phyloP scores from a whole-genome alignment of 805 yeast species.

The Saccharomycopsis guyanensis region DNA sequence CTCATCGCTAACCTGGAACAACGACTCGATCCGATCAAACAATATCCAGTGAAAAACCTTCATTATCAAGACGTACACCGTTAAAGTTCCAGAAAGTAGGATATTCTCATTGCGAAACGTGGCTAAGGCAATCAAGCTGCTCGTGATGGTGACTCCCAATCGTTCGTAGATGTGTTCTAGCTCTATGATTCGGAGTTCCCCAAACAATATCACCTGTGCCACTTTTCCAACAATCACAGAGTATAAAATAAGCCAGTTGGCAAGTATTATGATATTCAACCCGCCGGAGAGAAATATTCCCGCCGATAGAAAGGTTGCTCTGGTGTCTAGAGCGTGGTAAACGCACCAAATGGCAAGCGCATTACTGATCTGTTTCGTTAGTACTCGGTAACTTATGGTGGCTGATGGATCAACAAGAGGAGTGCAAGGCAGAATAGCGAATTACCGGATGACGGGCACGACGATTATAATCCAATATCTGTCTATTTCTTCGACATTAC shows the following conservation, averaged over 20 bases:
- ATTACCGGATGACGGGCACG: no score
- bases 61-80: constrained; percentile 38
- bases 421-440: no score
- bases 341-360: constrained; percentile 29
- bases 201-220: constrained; percentile 54
- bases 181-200: constrained; percentile 68
- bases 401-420: no score
- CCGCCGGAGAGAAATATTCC: constrained; percentile 47
- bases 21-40: constrained; percentile 41
- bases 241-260: constrained; percentile 38
- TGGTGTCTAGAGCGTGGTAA: constrained; percentile 23
- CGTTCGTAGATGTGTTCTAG: constrained; percentile 64
- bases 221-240: constrained; percentile 36
- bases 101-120: constrained; percentile 43
- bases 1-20: constrained; percentile 28
- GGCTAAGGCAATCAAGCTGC: constrained; percentile 49
- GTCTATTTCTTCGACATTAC: no score
- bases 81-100: constrained; percentile 35
- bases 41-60: constrained; percentile 76
- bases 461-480: no score
- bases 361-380: constrained; percentile 25
- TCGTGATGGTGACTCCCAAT: constrained; percentile 56
- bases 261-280: constrained; percentile 33
- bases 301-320: constrained; percentile 33
- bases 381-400: not conserved